Evolutionary conservation across 139 green algal genomes (phyloP), one percentile per base, ranked within the genome.

Genomic region (Chlamydomonas sphaeroides): DNA sequence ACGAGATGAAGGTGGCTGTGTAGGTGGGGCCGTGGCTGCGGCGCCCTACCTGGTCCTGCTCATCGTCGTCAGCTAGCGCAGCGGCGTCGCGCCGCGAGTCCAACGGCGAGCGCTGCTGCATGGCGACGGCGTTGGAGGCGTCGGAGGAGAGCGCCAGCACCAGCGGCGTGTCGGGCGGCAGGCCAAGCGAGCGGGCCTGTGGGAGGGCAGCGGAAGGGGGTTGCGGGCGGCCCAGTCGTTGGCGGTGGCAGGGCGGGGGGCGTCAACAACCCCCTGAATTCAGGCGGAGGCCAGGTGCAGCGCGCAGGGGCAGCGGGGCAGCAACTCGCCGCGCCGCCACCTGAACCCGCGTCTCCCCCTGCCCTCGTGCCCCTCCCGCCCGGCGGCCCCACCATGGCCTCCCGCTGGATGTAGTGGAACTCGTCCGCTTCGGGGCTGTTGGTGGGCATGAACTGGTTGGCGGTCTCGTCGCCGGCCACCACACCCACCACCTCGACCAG

Each of bases 391-490:
- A 90, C 86, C 83, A 96, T 66, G n/a, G 86, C 84, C 14, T 89
- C 80, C 5, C 87, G 76, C 67, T 97, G 92, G 23, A 97, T 65
- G 77, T 88, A 97, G 79, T 91, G 86, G 72, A 90, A 91, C 70
- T 93, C 79, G 23, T 87, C 86, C 30, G 88, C 63, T 0, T 85
- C 87, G 0, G 91, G 88, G 5, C 89, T 49, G 80, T 97, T 97
- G 56, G 89, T 73, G 1, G 94, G 93, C 66, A 97, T 89, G 86
- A 97, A 96, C 26, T 51, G 61, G 67, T 86, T 92, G 6, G 91
- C 89, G 36, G 92, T 53, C 80, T 97, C 94, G 35, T 89, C 93
- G 0, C 45, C 75, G 35, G 91, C 86, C 28, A 95, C 65, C 7
- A 97, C 86, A 11, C 93, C 94, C 57, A 89, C 79, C 62, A 95